These are phyloP conservation scores for Mantamonas sphyraenae DNA, from an alignment of 78 protist genomes.

Conservation along the genomic window DNA sequence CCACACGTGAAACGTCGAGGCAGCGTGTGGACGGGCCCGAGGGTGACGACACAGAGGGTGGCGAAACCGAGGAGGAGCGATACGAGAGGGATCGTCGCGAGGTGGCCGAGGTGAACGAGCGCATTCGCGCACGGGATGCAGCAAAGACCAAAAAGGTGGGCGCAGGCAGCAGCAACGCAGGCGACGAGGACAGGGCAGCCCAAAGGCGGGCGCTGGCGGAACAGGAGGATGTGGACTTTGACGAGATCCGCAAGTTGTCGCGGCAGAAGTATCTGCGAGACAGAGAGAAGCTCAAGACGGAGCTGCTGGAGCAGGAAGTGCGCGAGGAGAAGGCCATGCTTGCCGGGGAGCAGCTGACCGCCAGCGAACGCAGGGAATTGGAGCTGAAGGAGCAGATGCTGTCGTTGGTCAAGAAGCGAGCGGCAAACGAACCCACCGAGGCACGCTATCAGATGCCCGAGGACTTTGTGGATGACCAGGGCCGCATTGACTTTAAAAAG, in stretches of 20 bases:
- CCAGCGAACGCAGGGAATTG: conserved; percentile 41
- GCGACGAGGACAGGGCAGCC: no score
- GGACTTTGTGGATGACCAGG: conserved; percentile 13
- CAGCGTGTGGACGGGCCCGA: background rate
- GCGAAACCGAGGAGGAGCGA: conserved; percentile 27
- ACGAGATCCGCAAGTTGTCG: conserved; percentile 16
- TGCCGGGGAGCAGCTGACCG: conserved; percentile 32
- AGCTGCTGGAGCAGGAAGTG: conserved; percentile 14
- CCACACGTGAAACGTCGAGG: background rate
- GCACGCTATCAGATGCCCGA: conserved; percentile 35
- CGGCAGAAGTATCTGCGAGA: background rate
- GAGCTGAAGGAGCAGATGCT: conserved; percentile 49
- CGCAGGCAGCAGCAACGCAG: background rate
- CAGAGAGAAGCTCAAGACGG: background rate
- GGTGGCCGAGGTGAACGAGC: conserved; percentile 29
- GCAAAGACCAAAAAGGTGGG: conserved; percentile 30
- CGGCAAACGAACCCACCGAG: no score
- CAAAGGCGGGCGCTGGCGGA: background rate
- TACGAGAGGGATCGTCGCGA: conserved; percentile 49
- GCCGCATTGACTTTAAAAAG: background rate
- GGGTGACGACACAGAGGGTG: background rate
- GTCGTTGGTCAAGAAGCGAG: conserved; percentile 42
- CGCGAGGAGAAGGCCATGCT: conserved; percentile 34
- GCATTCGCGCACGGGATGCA: conserved; percentile 38
- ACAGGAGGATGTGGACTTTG: background rate